Evolutionary conservation across 495 filamentous ascomycete genomes (phyloP).

Genomic region (Bathelium albidoporum): DNA sequence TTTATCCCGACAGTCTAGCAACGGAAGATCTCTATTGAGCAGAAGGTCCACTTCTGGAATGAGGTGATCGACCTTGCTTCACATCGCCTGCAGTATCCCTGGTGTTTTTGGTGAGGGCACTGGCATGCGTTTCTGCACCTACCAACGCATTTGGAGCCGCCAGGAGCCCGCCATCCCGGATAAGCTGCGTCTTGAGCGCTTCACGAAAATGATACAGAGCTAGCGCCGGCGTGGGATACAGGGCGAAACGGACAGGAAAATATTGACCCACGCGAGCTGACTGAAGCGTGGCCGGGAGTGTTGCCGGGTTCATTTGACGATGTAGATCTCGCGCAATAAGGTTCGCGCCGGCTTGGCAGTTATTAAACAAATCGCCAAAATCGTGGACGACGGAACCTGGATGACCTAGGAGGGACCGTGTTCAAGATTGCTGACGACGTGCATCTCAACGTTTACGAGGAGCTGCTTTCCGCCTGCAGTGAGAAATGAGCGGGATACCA

Average conservation of each 20-base stretch:
- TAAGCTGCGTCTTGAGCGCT: not conserved
- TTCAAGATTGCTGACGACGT: too few relatives aligned
- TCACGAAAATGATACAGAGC: not conserved
- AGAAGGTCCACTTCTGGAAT: not conserved
- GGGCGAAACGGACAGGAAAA: not conserved
- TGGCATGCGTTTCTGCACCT: too few relatives aligned
- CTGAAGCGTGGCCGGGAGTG: too few relatives aligned
- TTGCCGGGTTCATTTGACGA: not conserved
- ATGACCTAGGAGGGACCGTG: too few relatives aligned
- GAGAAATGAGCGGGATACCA: not conserved
- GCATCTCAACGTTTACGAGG: too few relatives aligned
- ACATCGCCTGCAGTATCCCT: not conserved
- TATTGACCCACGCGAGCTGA: constrained; percentile 1
- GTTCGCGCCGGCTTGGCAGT: not conserved
- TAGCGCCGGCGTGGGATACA: not conserved
- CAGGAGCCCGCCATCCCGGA: not conserved
- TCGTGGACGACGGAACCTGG: too few relatives aligned
- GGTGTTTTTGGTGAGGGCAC: not conserved
- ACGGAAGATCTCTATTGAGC: not conserved
- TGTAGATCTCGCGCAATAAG: not conserved
- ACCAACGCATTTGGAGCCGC: not conserved
- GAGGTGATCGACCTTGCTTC: not conserved
- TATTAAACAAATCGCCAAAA: too few relatives aligned
- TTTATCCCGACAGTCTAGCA: not conserved
- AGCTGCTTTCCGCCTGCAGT: too few relatives aligned